Evolutionary conservation across 139 green algal genomes (phyloP), one percentile per base, ranked within the genome.

Genomic region (Gonium pectorale): DNA sequence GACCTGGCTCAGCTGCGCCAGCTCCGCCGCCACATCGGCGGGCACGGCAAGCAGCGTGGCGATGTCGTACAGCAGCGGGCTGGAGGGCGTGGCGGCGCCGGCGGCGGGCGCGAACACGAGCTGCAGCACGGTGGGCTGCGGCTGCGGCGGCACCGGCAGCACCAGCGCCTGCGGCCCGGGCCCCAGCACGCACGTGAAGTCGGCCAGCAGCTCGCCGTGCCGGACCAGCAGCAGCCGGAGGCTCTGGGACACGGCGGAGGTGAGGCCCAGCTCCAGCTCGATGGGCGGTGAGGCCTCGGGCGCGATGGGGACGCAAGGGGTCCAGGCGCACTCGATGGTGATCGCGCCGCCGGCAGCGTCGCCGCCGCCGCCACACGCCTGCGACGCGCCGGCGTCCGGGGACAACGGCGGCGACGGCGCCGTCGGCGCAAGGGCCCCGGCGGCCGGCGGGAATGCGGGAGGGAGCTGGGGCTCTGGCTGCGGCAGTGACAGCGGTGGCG

Each of bases 281-380:
- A 52, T 40, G 5, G 60, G 54, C 31, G 33, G 70, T n/a, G 59
- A 26, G 26, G 26, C 86, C 87, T 1, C 78, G 52, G 15, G 95
- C 93, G n/a, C 93, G 94, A 81, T 98, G 97, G 33, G 94, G 94
- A 79, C 98, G 88, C 21, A 95, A 88, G 27, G 96, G 88, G 26
- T 98, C 69, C 59, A 98, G 66, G 91, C 92, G 97, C 77, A 83
- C 43, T 83, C 62, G 11, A 83, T 51, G 22, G 44, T 46, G 40
- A 83, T 38, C 17, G 77, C 5, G 2, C 38, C 56, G 54, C 38
- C 26, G 40, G 33, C 66, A 72, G 2, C 3, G 38, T 35, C 2
- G 66, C 5, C 35, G 66, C 15, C 5, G 21, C 3, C 27, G 66
- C 38, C 35, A 46, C 3, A 35, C 19, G 27, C 9, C 17, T 72